These are phyloP conservation scores for Blastomyces gilchristii DNA, from an alignment of 2,329 filamentous ascomycete species.

Conservation along the genomic window DNA sequence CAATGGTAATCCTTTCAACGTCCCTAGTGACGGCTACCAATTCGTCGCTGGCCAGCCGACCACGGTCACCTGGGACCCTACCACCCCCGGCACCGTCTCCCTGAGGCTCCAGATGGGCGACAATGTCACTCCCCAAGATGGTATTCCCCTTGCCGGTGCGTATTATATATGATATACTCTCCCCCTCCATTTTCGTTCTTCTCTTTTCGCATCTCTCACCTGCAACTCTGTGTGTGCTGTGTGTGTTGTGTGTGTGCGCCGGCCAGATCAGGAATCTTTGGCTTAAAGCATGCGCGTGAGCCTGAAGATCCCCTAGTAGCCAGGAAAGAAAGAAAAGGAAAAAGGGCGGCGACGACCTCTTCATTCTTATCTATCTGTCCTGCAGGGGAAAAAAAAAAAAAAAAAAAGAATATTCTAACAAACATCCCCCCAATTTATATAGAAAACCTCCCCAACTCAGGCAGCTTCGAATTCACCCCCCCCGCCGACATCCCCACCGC, in stretches of 20 bases:
- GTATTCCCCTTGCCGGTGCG: constrained; percentile 37
- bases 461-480: constrained; percentile 41
- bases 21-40: constrained; percentile 33
- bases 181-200: too few relatives aligned
- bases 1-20: constrained; percentile 40
- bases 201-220: background rate
- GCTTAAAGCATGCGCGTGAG: too few relatives aligned
- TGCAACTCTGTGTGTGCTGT: background rate
- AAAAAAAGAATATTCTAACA: background rate
- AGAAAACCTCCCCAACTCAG: constrained; percentile 42
- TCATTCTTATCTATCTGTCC: too few relatives aligned
- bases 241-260: background rate
- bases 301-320: too few relatives aligned
- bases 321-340: background rate
- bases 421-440: background rate
- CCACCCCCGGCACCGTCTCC: constrained; percentile 42
- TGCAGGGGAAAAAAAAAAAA: too few relatives aligned
- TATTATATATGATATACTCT: background rate
- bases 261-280: too few relatives aligned
- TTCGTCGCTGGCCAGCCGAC: constrained; percentile 40
- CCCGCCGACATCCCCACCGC: constrained; percentile 33
- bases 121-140: constrained; percentile 31
- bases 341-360: background rate
- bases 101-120: constrained; percentile 41
- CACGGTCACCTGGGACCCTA: constrained; percentile 41